Conservation (phyloP, 2,329 filamentous ascomycete species). For the Fusarium sp. region DNA sequence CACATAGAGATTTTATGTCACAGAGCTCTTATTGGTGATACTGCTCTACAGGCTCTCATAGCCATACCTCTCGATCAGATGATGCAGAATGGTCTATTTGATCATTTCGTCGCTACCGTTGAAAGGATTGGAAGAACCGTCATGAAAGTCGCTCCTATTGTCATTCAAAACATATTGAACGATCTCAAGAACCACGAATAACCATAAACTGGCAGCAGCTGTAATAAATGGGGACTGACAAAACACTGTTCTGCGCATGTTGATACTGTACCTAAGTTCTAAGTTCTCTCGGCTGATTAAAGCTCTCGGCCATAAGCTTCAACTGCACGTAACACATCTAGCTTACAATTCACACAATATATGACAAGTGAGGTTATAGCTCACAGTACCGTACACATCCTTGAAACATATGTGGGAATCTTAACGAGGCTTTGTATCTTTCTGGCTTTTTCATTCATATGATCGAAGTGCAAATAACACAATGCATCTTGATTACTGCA, state of each 20-base stretch:
- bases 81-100: background rate
- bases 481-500: background rate
- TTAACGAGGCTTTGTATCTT: no score
- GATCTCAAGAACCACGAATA: fast-evolving
- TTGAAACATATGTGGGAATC: background rate
- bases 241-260: fast-evolving
- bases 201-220: fast-evolving
- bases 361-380: background rate
- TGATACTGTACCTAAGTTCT: no score
- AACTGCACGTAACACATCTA: no score
- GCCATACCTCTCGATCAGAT: background rate
- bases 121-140: background rate
- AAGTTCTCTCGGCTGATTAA: no score
- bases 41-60: background rate
- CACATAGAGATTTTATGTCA: background rate
- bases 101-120: background rate
- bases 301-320: no score
- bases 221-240: fast-evolving
- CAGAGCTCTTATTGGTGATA: background rate
- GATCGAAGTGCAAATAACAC: background rate
- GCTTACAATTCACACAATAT: no score
- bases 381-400: background rate
- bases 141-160: background rate
- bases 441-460: no score
- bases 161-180: background rate